Evolutionary conservation across 306 rosid species (phyloP).

Genomic region (Acacia crassicarpa): DNA sequence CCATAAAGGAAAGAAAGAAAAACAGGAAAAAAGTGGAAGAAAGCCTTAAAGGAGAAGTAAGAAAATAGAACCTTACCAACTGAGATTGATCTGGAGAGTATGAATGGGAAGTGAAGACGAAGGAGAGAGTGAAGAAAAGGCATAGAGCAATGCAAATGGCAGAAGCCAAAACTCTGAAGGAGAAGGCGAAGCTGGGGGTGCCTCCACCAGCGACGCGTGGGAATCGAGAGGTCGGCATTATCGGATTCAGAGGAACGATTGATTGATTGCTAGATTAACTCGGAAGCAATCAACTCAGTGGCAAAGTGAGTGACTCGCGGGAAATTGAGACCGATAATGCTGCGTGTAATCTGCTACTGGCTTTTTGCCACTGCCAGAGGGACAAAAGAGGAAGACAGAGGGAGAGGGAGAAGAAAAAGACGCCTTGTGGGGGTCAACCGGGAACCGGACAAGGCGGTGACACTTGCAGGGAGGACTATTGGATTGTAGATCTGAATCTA

Average conservation of each 20-base stretch:
- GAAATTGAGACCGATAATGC: not conserved
- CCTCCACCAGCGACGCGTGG: constrained; percentile 21
- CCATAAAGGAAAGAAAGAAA: not conserved
- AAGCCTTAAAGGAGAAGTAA: not conserved
- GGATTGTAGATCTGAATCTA: not conserved
- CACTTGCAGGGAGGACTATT: not conserved
- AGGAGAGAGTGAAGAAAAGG: constrained; percentile 54
- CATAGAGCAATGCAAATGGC: constrained; percentile 38
- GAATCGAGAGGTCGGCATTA: constrained; percentile 37
- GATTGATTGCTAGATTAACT: not conserved
- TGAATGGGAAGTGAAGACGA: constrained; percentile 49
- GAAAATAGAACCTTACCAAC: constrained; percentile 41
- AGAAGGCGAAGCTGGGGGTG: constrained; percentile 36
- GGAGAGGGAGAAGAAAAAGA: not conserved
- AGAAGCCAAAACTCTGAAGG: constrained; percentile 47
- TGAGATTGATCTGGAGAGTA: constrained; percentile 41
- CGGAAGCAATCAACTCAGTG: constrained; percentile 18
- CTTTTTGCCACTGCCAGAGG: not conserved
- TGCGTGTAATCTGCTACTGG: not conserved
- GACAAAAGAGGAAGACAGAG: not conserved
- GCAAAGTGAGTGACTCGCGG: not conserved
- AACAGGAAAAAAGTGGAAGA: not conserved
- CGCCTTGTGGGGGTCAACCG: not conserved
- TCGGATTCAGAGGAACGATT: not conserved
- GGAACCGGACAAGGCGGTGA: not conserved